These are phyloP conservation scores for Hypoxylon sp. DNA, from an alignment of 2,329 filamentous ascomycete species.

Conservation along the genomic window DNA sequence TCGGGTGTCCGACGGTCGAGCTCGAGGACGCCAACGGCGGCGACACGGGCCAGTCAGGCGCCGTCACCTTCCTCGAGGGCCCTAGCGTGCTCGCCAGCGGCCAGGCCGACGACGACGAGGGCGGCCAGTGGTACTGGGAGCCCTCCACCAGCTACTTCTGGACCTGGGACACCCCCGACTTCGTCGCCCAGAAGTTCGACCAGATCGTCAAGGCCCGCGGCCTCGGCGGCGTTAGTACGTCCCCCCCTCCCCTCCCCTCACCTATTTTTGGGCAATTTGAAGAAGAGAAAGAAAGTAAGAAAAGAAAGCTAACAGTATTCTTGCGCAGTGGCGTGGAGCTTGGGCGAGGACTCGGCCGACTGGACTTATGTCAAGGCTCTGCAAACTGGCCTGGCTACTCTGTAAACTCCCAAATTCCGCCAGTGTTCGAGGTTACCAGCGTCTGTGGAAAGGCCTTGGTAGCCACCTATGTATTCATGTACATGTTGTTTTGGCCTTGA, in stretches of 20 bases:
- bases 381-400: slow-evolving; percentile 28
- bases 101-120: slow-evolving; percentile 62
- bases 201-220: slow-evolving; percentile 62
- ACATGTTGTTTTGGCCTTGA: slow-evolving; percentile 5
- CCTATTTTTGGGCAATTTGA: no score
- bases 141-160: slow-evolving; percentile 67
- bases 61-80: slow-evolving; percentile 58
- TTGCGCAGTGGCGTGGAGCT: slow-evolving; percentile 35
- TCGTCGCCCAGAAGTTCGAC: slow-evolving; percentile 69
- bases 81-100: slow-evolving; percentile 50
- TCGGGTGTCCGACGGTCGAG: slow-evolving; percentile 62
- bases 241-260: background rate
- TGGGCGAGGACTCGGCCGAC: slow-evolving; percentile 33
- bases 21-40: slow-evolving; percentile 66
- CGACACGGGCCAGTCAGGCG: slow-evolving; percentile 59
- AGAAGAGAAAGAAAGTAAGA: background rate
- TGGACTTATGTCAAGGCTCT: slow-evolving; percentile 34
- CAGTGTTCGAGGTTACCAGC: background rate
- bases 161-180: slow-evolving; percentile 73
- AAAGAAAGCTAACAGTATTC: slow-evolving; percentile 14
- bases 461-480: slow-evolving; percentile 19
- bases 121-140: slow-evolving; percentile 77
- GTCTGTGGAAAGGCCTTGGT: background rate
- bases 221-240: slow-evolving; percentile 68
- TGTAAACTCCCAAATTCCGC: slow-evolving; percentile 4